These are phyloP conservation scores for Lantana camara DNA, from an alignment of 257 asterid species.

Conservation along the genomic window DNA sequence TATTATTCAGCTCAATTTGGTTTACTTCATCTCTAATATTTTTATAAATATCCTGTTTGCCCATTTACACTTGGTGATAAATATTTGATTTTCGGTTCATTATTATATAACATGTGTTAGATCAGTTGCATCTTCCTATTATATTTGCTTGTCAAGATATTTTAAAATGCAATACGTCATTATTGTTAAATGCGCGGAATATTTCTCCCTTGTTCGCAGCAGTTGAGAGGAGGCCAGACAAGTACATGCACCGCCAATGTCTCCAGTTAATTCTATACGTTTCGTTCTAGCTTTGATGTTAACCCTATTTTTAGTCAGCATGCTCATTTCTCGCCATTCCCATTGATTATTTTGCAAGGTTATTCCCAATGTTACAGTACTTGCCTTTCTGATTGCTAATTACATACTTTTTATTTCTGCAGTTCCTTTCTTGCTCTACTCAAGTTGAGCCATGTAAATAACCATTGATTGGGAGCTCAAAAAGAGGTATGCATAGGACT, in stretches of 20 bases:
- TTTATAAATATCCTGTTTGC: no score
- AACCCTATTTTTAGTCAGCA: slow-evolving; percentile 77
- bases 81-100: no score
- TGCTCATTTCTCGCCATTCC: slow-evolving; percentile 28
- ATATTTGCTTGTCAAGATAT: neutral
- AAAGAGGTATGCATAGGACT: slow-evolving; percentile 26
- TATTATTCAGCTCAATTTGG: no score
- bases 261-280: slow-evolving; percentile 60
- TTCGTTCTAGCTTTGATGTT: slow-evolving; percentile 58
- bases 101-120: no score
- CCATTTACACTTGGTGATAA: no score
- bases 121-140: neutral
- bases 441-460: slow-evolving; percentile 34
- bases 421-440: slow-evolving; percentile 53
- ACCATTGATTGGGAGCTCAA: slow-evolving; percentile 1
- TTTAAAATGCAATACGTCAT: slow-evolving; percentile 6
- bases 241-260: slow-evolving; percentile 37
- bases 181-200: slow-evolving; percentile 11
- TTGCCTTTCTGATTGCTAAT: slow-evolving; percentile 18
- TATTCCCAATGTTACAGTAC: neutral
- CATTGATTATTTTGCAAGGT: neutral
- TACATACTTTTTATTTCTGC: slow-evolving; percentile 28
- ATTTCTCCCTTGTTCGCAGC: slow-evolving; percentile 45
- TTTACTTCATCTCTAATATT: no score
- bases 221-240: slow-evolving; percentile 55